Base-by-base conservation (phyloP, 176 grass and related monocot genomes). In the Zizania latifolia region DNA sequence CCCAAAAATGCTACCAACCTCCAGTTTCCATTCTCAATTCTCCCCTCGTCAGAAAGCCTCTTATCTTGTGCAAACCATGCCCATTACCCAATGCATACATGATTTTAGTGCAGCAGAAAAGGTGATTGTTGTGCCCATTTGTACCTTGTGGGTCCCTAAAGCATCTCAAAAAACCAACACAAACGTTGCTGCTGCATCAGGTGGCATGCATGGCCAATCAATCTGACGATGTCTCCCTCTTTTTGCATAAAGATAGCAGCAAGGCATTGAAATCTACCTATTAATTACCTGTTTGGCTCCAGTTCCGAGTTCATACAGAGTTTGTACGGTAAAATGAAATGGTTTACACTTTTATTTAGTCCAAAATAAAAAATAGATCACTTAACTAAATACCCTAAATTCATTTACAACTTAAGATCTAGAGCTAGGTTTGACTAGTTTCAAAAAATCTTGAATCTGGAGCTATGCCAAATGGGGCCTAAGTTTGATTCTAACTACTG, bases 51-150 rank as follows among this genome's bases (percentile, higher is more conserved):
- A 17, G 45, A 43, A 82, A 30, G 63, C 8, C 44, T 68, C 56
- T 71, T 61, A 62, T 70, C 26, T 19, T 62, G 41, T 76, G 78
- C 35, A 76, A 51, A 54, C 56, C 31, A 16, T 74, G 76, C 16
- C 59, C 28, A 38, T 2, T 35, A 41, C 51, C 56, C 57, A 64
- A 57, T 71, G 64, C 27, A 21, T 54, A 29, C 33, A 56, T 22
- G 35, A 81, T 71, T 64, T 64, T 71, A 43, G 58, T 57, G 78
- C 57, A 48, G 64, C 21, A 35, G 45, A 86, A 70, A 43, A 37
- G 31, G 16, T 2, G 6, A 37, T 70, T 77, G 43, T 35, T 41
- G 10, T 60, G 55, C 61, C 58, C 36, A 66, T 73, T 59, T 45
- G 37, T 36, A 59, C 66, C 77, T 63, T 54, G 21, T 24, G 55